Evolutionary conservation across 1,284 basidiomycete genomes (phyloP), one percentile per base, ranked within the genome.

Genomic region (Tremellales sp.): DNA sequence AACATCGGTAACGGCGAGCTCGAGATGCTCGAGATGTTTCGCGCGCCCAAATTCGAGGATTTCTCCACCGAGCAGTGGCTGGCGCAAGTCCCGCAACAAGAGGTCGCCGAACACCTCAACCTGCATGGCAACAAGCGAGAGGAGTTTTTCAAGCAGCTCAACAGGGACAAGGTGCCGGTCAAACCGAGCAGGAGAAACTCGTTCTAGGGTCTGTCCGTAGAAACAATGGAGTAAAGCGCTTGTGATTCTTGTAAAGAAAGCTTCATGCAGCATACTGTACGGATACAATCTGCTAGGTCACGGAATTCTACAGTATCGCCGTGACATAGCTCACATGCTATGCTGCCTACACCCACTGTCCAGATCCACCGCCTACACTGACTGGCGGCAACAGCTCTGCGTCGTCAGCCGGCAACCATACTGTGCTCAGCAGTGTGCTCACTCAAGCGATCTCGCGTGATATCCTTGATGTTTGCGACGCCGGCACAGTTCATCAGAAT

Each of bases 1-100:
- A 85, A 85, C 61, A 82, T 76, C 15, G 84, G 84, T 6, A 82
- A 84, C 58, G 79, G 79, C 4, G 82, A 83, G 0, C 64, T 85
- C 27, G 75, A 74, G 53, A 84, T 78, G 71, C 75, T 85, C 36
- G 84, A 85, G 64, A 81, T 86, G 44, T 84, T 84, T 72, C 81
- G 80, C 49, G 76, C 81, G 0, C 74, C 80, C 79, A 68, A 43
- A 69, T 58, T 51, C 24, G 56, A 84, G 57, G 84, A 86, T 62
- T 75, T 85, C 56, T 84, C 82, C 60, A 72, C 85, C 49, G 78
- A 77, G 39, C 64, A 63, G 79, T 85, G 83, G 84, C 75, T 85
- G 15, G 83, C 83, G 1, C 71, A 84, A 51, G 82, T 80, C 2
- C 83, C 83, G 8, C 41, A 21, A 3, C 80, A 81, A 1, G 77